Percentiles rank a stretch among this genome's conserved stretches.
These are phyloP conservation scores for Oldenlandia corymbosa DNA, from an alignment of 257 asterid genomes.

Conservation along the genomic window DNA sequence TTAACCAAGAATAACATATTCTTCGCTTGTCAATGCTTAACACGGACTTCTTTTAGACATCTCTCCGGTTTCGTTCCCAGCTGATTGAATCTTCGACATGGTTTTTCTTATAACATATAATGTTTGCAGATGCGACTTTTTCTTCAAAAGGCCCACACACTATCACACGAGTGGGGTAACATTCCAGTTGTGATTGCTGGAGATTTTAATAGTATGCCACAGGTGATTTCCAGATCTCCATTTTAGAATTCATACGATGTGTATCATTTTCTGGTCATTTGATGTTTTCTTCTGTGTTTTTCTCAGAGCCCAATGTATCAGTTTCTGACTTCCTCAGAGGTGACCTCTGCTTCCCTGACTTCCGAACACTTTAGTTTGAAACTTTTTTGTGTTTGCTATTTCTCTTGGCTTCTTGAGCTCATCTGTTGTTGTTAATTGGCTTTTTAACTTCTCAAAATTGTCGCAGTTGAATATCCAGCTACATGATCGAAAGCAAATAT, in stretches of 20 bases:
- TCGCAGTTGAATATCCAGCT: slow-evolving; percentile 58
- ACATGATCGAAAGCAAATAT: slow-evolving; percentile 58
- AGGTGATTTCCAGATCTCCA: slow-evolving; percentile 30
- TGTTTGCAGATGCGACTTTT: slow-evolving; percentile 56
- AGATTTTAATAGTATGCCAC: slow-evolving; percentile 74
- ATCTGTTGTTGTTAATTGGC: neutral
- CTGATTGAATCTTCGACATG: neutral
- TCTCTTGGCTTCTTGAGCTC: slow-evolving; percentile 7
- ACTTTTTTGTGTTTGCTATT: slow-evolving; percentile 8
- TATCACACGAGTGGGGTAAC: slow-evolving; percentile 75
- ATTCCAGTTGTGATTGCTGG: slow-evolving; percentile 73
- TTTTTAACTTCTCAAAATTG: slow-evolving; percentile 11
- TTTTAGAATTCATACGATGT: neutral
- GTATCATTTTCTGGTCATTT: slow-evolving; percentile 10
- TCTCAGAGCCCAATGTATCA: slow-evolving; percentile 82
- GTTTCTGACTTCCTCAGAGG: slow-evolving; percentile 71
- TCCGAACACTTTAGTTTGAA: slow-evolving; percentile 7
- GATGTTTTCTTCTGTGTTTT: slow-evolving; percentile 18
- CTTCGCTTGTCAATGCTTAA: neutral
- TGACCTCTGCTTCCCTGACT: slow-evolving; percentile 25
- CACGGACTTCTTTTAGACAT: too few species aligned
- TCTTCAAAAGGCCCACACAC: slow-evolving; percentile 65
- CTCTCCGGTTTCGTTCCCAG: neutral
- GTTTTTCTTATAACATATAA: neutral
- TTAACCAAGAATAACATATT: neutral